These are phyloP conservation scores for Leccinum boreale DNA, from an alignment of 768 basidiomycete genomes.

Conservation along the genomic window DNA sequence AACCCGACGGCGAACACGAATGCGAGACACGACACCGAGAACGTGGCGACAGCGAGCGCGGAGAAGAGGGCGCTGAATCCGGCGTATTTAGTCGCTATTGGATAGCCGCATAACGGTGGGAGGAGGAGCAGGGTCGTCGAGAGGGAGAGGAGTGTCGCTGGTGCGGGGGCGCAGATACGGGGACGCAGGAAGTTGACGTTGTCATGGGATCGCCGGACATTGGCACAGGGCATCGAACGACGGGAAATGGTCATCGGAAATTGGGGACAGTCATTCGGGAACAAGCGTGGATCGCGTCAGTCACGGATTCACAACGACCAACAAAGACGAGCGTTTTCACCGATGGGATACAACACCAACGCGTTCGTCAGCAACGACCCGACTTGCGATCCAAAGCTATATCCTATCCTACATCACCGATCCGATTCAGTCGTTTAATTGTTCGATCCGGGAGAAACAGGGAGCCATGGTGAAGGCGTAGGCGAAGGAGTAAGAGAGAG, in stretches of 20 bases:
- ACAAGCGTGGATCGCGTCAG: not conserved
- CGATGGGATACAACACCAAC: not conserved
- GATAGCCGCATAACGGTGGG: not conserved
- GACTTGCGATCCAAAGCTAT: not conserved
- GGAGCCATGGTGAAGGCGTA: not conserved
- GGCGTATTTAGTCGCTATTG: not conserved
- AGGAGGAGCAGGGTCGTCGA: not conserved
- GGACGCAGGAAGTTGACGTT: not conserved
- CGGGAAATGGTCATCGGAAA: too few relatives aligned
- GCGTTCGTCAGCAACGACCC: not conserved
- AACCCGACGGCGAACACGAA: not conserved
- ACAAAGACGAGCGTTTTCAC: not conserved
- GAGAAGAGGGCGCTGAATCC: not conserved
- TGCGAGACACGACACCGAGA: not conserved
- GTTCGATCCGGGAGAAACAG: not conserved
- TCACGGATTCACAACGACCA: not conserved
- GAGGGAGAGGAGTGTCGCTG: not conserved
- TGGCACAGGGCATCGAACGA: not conserved
- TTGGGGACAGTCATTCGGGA: not conserved
- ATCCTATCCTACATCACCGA: not conserved
- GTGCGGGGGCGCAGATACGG: not conserved
- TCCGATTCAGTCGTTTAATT: not conserved
- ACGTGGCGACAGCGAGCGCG: not conserved
- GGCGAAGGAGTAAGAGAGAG: not conserved
- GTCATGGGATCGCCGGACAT: not conserved